A percentile compares a stretch with the other conserved stretches of the same genome.
Evolutionary conservation across 768 basidiomycete species (phyloP).

Genomic region (Rhodotorula kratochvilovae): DNA sequence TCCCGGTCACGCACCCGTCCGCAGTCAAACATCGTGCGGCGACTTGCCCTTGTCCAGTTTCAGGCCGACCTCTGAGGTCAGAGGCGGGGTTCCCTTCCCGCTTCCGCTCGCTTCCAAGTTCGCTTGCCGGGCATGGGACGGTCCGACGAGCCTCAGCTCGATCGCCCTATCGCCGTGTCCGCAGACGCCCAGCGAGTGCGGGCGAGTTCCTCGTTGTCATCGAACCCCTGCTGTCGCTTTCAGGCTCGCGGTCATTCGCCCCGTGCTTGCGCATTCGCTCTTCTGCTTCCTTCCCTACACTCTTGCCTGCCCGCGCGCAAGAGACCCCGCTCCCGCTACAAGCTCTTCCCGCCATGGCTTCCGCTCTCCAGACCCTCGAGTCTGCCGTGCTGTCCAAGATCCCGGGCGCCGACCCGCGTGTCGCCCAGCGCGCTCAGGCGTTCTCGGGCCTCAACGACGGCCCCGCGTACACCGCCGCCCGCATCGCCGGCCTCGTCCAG

Average conservation of each 20-base stretch:
- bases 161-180: neutral
- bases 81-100: too few relatives aligned
- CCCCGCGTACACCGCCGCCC: constrained; percentile 43
- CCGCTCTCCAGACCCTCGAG: neutral
- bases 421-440: constrained; percentile 42
- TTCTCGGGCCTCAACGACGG: constrained; percentile 47
- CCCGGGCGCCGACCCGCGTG: constrained; percentile 46
- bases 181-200: neutral
- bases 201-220: neutral
- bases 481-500: constrained; percentile 44
- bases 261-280: neutral
- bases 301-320: neutral
- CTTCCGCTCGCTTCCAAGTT: neutral
- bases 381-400: constrained; percentile 29
- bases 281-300: too few relatives aligned
- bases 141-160: neutral
- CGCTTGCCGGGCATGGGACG: constrained; percentile 3
- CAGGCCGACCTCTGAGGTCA: too few relatives aligned
- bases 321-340: neutral
- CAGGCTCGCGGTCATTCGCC: neutral
- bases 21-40: too few relatives aligned
- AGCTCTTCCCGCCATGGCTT: neutral
- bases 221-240: neutral
- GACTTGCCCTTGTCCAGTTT: too few relatives aligned
- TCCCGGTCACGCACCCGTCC: too few relatives aligned